Conservation (phyloP, 2,329 filamentous ascomycete species). For the Cladosporium oxysporum region DNA sequence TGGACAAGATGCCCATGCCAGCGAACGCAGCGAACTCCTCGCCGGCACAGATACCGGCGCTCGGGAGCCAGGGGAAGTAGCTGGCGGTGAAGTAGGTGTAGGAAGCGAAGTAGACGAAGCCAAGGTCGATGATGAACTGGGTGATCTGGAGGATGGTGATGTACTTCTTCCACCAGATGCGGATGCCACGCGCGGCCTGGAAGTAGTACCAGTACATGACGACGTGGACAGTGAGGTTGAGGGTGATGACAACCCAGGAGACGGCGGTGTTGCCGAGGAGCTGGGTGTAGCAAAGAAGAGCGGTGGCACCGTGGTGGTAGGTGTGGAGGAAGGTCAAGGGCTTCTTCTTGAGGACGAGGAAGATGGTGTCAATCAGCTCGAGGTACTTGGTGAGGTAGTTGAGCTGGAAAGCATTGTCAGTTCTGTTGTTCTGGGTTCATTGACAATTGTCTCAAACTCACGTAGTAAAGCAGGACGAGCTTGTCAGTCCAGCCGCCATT, state of each 20-base stretch:
- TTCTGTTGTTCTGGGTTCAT: not conserved
- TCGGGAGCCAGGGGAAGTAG: conserved; percentile 85
- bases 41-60: conserved; percentile 81
- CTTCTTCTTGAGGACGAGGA: conserved; percentile 99
- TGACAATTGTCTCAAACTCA: conserved; percentile 53
- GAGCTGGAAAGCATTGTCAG: conserved; percentile 59
- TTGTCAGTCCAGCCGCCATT: conserved; percentile 92
- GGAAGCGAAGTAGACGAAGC: conserved; percentile 98
- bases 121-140: conserved; percentile 95
- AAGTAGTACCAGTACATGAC: conserved; percentile 99
- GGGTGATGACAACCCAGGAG: conserved; percentile 89
- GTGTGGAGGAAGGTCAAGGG: conserved; percentile 98
- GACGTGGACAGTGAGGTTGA: conserved; percentile 93
- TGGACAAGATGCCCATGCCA: conserved; percentile 87
- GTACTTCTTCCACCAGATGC: conserved; percentile 99
- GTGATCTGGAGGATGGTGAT: conserved; percentile 96
- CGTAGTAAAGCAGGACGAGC: conserved; percentile 94
- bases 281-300: conserved; percentile 46
- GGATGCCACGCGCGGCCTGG: conserved; percentile 92
- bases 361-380: conserved; percentile 91
- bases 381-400: conserved; percentile 99
- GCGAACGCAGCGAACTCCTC: conserved; percentile 96
- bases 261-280: conserved; percentile 80
- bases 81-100: conserved; percentile 96
- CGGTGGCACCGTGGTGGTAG: conserved; percentile 97